Conservation (phyloP, 768 basidiomycete genomes). For the Auriscalpium microsporum region DNA sequence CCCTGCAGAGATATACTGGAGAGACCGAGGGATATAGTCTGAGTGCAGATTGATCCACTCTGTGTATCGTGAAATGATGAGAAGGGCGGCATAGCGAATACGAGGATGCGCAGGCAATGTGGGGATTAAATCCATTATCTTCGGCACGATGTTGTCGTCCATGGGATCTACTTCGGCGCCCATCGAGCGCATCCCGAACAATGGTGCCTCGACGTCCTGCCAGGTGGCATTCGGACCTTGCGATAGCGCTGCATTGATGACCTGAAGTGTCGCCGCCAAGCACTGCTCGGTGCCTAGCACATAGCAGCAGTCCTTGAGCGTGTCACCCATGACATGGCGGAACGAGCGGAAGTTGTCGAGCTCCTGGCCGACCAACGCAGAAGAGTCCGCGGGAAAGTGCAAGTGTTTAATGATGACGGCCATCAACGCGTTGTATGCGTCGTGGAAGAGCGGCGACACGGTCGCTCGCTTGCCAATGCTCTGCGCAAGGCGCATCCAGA, state of each 20-base stretch:
- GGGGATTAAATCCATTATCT: slow-evolving; percentile 92
- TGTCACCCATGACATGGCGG: slow-evolving; percentile 98
- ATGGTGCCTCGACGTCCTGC: slow-evolving; percentile 96
- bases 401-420: slow-evolving; percentile 81
- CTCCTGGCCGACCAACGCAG: slow-evolving; percentile 67
- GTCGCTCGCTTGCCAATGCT: slow-evolving; percentile 70
- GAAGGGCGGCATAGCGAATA: slow-evolving; percentile 89
- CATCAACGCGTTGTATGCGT: slow-evolving; percentile 82
- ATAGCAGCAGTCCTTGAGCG: slow-evolving; percentile 95
- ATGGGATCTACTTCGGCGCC: slow-evolving; percentile 83
- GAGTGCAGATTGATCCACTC: slow-evolving; percentile 94
- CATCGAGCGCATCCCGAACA: slow-evolving; percentile 98
- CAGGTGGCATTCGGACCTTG: slow-evolving; percentile 56
- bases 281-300: slow-evolving; percentile 86
- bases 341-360: slow-evolving; percentile 91
- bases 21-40: slow-evolving; percentile 71
- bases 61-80: slow-evolving; percentile 93
- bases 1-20: slow-evolving; percentile 88
- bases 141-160: slow-evolving; percentile 83
- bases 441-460: slow-evolving; percentile 66
- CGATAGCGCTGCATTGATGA: slow-evolving; percentile 67
- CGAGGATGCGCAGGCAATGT: slow-evolving; percentile 82
- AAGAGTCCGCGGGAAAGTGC: slow-evolving; percentile 76
- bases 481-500: slow-evolving; percentile 97
- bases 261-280: slow-evolving; percentile 69